Percentiles rank a stretch among this genome's conserved stretches.
Evolutionary conservation across 176 grass and related monocot genomes (phyloP).

Genomic region (Rhipidocladum racemiflorum): DNA sequence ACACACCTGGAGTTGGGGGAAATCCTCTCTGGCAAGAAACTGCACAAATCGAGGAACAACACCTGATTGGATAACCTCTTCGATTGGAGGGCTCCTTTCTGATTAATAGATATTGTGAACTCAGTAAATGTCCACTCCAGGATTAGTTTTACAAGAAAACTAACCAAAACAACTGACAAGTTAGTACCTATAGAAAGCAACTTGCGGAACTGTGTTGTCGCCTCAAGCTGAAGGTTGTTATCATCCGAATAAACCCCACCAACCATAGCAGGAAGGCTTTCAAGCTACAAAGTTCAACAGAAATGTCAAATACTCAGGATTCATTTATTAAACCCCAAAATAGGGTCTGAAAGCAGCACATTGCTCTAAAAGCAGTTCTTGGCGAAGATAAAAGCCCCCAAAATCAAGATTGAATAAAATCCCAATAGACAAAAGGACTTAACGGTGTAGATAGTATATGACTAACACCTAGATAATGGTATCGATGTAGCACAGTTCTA

Average conservation of each 20-base stretch:
- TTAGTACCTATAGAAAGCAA: slow-evolving; percentile 82
- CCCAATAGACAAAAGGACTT: neutral
- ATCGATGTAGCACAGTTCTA: neutral
- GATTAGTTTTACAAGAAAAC: neutral
- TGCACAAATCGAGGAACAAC: slow-evolving; percentile 97
- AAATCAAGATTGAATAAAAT: neutral
- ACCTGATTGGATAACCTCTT: slow-evolving; percentile 91
- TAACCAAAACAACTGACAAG: slow-evolving; percentile 12
- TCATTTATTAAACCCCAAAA: neutral
- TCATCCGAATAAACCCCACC: slow-evolving; percentile 75
- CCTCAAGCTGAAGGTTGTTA: slow-evolving; percentile 64
- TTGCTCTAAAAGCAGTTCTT: neutral
- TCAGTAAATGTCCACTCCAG: slow-evolving; percentile 1
- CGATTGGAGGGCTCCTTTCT: slow-evolving; percentile 97
- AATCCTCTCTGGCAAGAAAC: slow-evolving; percentile 93
- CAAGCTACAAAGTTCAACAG: slow-evolving; percentile 59
- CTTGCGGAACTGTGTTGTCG: slow-evolving; percentile 88
- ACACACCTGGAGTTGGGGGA: slow-evolving; percentile 82
- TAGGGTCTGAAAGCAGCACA: neutral
- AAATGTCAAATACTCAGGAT: slow-evolving; percentile 10
- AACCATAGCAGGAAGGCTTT: slow-evolving; percentile 91
- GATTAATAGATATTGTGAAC: slow-evolving; percentile 6
- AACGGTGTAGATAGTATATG: neutral
- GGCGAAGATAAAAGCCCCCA: neutral
- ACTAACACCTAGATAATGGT: neutral